Percentiles rank a stretch among this genome's conserved stretches.
These are phyloP conservation scores for Amylostereum chailletii DNA, from an alignment of 1,284 basidiomycete species.

Conservation along the genomic window DNA sequence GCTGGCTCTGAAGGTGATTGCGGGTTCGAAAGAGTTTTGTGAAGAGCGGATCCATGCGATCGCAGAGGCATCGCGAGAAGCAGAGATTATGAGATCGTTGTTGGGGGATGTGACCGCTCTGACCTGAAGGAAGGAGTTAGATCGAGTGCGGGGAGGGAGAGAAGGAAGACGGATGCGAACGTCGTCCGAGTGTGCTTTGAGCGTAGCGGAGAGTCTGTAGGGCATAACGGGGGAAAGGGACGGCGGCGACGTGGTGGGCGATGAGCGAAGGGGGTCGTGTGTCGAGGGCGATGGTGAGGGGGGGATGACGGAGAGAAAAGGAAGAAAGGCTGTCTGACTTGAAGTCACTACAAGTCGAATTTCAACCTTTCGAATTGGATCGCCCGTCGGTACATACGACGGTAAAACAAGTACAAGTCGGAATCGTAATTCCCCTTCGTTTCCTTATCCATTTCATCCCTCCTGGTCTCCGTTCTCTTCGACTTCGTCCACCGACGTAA, in stretches of 20 bases:
- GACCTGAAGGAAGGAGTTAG: conserved; percentile 42
- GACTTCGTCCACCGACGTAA: too few species aligned
- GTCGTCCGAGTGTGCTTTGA: conserved; percentile 65
- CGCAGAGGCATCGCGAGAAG: conserved; percentile 84
- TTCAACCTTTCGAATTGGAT: not conserved
- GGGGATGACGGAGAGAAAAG: conserved; percentile 2
- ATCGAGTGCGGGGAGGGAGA: conserved; percentile 4
- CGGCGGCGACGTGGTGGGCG: not conserved
- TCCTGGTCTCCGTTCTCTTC: too few species aligned
- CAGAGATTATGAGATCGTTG: conserved; percentile 71
- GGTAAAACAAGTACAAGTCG: too few species aligned
- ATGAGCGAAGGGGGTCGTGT: too few species aligned
- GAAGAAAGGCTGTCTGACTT: not conserved
- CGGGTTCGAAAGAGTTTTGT: conserved; percentile 41
- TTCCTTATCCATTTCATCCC: too few species aligned
- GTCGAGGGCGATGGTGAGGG: not conserved
- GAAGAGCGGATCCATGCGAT: conserved; percentile 72
- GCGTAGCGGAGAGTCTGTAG: conserved; percentile 78
- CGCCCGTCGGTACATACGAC: too few species aligned
- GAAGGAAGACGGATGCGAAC: conserved; percentile 34
- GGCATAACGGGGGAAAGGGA: conserved; percentile 39
- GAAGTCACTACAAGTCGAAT: not conserved
- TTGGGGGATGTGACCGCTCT: conserved; percentile 66
- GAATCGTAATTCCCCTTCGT: too few species aligned
- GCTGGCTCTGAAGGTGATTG: conserved; percentile 55